Conservation (phyloP, 805 yeast genomes). For the Kodamaea laetipori region DNA sequence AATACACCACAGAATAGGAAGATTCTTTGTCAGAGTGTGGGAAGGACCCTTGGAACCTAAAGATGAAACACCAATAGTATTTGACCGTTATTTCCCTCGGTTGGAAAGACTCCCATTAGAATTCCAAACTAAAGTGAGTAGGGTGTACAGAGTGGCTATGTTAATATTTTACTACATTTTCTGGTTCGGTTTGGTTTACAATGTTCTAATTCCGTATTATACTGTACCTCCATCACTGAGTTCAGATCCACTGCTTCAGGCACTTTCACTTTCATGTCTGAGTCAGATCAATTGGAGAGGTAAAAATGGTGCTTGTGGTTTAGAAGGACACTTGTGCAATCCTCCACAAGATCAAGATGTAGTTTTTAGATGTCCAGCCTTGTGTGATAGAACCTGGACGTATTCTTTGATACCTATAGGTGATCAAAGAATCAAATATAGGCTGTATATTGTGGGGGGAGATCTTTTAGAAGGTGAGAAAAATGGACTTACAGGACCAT, state of each 20-base stretch:
- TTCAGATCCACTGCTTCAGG: constrained; percentile 22
- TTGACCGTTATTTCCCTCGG: constrained; percentile 16
- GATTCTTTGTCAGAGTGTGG: constrained; percentile 42
- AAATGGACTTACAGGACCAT: constrained; percentile 53
- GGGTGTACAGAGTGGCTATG: constrained; percentile 27
- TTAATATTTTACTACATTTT: constrained; percentile 43
- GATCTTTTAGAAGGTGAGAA: constrained; percentile 37
- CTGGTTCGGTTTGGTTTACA: constrained; percentile 47
- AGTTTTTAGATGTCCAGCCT: constrained; percentile 79
- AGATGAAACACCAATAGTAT: constrained; percentile 16
- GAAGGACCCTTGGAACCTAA: constrained; percentile 49
- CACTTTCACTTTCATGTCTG: constrained; percentile 52
- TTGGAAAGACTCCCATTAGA: constrained; percentile 49
- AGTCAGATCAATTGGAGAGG: constrained; percentile 65
- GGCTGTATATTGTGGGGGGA: constrained; percentile 79
- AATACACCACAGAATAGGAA: constrained; percentile 7
- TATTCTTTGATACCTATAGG: constrained; percentile 80
- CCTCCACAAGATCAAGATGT: constrained; percentile 48
- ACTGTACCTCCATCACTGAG: constrained; percentile 39
- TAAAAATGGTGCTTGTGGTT: constrained; percentile 73
- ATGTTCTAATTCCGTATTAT: constrained; percentile 48
- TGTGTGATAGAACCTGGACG: constrained; percentile 78
- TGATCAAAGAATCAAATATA: constrained; percentile 61
- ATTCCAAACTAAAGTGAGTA: constrained; percentile 32
- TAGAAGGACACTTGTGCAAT: constrained; percentile 62